Evolutionary conservation across 768 basidiomycete genomes (phyloP), one percentile per base, ranked within the genome.

Genomic region (Chlorophyllum brunneum): DNA sequence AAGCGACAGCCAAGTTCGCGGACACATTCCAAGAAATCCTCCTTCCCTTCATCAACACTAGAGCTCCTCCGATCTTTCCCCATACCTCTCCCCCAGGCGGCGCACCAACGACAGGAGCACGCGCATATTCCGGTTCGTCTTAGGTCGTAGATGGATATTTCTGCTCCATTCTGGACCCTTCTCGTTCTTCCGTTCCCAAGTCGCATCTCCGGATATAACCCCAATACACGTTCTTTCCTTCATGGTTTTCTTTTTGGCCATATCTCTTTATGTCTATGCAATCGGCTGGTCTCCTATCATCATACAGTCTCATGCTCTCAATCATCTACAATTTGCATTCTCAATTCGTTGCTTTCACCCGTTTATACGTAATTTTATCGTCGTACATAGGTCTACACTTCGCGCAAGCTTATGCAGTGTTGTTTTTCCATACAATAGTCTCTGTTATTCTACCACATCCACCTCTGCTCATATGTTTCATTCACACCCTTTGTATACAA

Each of bases 51-150:
- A 38, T 61, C 69, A 29, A 71, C 71, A 11, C 58, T 73, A 59
- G 78, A 80, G 1, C 56, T 80, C 2, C 68, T 80, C 23, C 68
- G 71, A 43, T 66, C 77, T 13, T 81, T 81, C 44, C 78, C 79
- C 23, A 59, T 80, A 55, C 77, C 79, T 10, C 50, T 70, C 16
- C 51, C 43, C 6, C 51, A 45, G 31, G 62, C 70, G 24, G 41
- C 58, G 63, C 61, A 45, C 54, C 59, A 44, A 57, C 56, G 59
- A 50, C 54, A 49, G 59, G 56, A 48, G 44, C 53, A 50, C 48
- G 55, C 29, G n/a, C 51, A 52, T 42, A 44, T 52, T 31, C 13
- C 51, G 38, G 51, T 53, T 31, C 43, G 51, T 4, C n/a, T 53
- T 22, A 31, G 44, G 36, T 53, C 51, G 36, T 53, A 45, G 22